These are phyloP conservation scores for Corymbia calophylla DNA, from an alignment of 441 rosid genomes.

Conservation along the genomic window DNA sequence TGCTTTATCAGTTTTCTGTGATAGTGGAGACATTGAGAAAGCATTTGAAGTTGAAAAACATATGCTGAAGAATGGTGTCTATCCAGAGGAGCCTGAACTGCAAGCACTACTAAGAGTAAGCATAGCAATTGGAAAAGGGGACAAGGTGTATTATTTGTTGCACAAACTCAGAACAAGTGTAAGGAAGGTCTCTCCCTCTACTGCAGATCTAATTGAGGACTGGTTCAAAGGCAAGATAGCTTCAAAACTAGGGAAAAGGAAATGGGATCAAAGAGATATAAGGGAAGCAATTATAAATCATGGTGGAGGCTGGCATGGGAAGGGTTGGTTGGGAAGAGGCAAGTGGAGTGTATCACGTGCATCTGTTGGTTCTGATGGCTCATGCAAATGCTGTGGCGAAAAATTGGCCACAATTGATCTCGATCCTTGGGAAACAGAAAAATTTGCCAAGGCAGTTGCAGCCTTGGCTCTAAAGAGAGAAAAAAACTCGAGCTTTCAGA, in stretches of 20 bases:
- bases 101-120: slow-evolving; percentile 49
- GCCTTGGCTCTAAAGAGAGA: slow-evolving; percentile 50
- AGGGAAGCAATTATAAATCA: slow-evolving; percentile 31
- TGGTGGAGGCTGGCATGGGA: slow-evolving; percentile 77
- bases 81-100: slow-evolving; percentile 58
- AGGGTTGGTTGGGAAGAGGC: slow-evolving; percentile 69
- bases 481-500: slow-evolving; percentile 49
- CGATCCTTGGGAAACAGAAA: slow-evolving; percentile 52
- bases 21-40: slow-evolving; percentile 29
- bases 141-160: slow-evolving; percentile 55
- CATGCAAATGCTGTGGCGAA: slow-evolving; percentile 51
- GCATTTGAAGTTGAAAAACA: slow-evolving; percentile 55
- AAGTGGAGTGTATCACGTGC: slow-evolving; percentile 40
- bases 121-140: slow-evolving; percentile 37
- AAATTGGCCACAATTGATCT: slow-evolving; percentile 54
- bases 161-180: slow-evolving; percentile 46
- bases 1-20: slow-evolving; percentile 41
- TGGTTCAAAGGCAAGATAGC: slow-evolving; percentile 53
- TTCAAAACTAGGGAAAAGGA: slow-evolving; percentile 44
- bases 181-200: slow-evolving; percentile 41
- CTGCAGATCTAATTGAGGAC: slow-evolving; percentile 31
- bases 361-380: slow-evolving; percentile 32
- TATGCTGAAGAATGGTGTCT: slow-evolving; percentile 55
- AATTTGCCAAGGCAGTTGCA: slow-evolving; percentile 57
- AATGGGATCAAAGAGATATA: slow-evolving; percentile 24